Evolutionary conservation across 2,329 filamentous ascomycete genomes (phyloP).

Genomic region (Botryotinia narcissicola): DNA sequence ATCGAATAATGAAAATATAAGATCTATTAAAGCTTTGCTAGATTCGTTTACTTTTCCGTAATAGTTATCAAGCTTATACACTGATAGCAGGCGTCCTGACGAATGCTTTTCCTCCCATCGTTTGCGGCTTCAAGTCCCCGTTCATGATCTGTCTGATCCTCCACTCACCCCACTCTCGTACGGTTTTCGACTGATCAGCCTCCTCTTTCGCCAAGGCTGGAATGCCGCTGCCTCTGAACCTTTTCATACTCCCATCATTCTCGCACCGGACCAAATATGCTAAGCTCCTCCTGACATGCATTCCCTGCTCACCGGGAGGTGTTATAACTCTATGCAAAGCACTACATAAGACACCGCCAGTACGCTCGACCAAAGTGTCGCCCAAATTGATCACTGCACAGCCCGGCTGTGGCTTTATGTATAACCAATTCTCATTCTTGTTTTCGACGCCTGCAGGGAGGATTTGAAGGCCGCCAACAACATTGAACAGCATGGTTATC

Average conservation of each 20-base stretch:
- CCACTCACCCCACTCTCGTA: background rate
- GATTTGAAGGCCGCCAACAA: background rate
- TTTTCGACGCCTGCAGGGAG: background rate
- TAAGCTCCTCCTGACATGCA: background rate
- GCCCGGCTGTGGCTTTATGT: background rate
- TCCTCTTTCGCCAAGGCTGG: background rate
- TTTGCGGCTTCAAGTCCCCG: background rate
- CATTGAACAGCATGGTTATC: background rate
- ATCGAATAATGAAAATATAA: background rate
- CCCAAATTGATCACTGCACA: background rate
- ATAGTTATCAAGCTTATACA: background rate
- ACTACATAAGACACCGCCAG: background rate
- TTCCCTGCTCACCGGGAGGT: background rate
- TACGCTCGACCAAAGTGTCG: background rate
- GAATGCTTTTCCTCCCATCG: background rate
- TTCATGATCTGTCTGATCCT: background rate
- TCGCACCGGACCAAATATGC: background rate
- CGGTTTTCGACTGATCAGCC: background rate
- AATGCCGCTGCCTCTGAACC: background rate
- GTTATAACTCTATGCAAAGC: background rate
- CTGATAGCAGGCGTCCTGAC: background rate
- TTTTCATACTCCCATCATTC: background rate
- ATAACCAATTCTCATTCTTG: background rate
- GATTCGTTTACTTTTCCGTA: background rate
- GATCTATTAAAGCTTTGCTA: background rate